Percentiles rank a stretch among this genome's conserved stretches.
These are phyloP conservation scores for Botrytis aclada DNA, from an alignment of 2,329 filamentous ascomycete species.

Conservation along the genomic window DNA sequence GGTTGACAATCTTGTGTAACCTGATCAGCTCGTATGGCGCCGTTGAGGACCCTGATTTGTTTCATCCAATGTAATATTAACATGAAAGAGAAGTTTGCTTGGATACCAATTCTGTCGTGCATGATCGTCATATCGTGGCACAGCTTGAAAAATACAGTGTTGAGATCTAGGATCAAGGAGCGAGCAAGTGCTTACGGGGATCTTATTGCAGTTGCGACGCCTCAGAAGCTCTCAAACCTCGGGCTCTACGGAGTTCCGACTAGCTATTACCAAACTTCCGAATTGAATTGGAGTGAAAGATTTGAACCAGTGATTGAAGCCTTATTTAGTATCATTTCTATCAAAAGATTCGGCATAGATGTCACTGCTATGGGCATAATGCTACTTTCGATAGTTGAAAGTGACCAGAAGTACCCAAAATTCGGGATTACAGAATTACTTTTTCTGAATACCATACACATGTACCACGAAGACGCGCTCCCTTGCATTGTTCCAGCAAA, in stretches of 20 bases:
- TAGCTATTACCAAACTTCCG: neutral
- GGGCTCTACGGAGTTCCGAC: neutral
- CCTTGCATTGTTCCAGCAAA: constrained; percentile 11
- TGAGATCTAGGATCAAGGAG: constrained; percentile 7
- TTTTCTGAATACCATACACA: neutral
- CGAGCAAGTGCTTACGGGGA: neutral
- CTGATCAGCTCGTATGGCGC: neutral
- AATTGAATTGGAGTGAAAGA: neutral
- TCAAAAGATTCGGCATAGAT: neutral
- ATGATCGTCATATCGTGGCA: constrained; percentile 7
- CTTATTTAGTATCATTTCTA: neutral
- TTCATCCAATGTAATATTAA: neutral
- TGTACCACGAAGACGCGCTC: neutral
- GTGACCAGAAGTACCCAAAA: neutral
- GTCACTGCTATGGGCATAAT: constrained; percentile 8
- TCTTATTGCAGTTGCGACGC: neutral
- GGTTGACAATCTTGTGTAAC: neutral
- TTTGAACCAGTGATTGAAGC: neutral
- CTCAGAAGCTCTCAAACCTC: neutral
- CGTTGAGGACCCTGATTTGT: neutral
- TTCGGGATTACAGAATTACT: neutral
- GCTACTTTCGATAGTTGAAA: neutral
- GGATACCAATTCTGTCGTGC: neutral
- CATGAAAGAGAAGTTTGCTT: neutral
- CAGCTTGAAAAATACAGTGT: neutral